Evolutionary conservation across 345 rosid genomes (phyloP).

Genomic region (Streptanthus diversifolius): DNA sequence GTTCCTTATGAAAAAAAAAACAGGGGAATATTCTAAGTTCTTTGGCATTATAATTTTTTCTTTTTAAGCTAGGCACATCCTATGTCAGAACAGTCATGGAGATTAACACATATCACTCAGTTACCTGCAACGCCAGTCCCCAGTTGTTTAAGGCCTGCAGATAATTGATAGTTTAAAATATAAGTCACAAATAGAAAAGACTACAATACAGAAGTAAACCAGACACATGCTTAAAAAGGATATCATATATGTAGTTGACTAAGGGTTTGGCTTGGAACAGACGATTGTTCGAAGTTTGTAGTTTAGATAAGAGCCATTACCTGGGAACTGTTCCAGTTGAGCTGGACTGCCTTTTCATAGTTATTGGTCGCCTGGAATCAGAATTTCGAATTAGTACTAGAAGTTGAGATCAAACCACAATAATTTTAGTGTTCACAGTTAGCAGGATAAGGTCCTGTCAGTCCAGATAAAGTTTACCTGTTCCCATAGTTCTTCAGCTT

Average conservation of each 20-base stretch:
- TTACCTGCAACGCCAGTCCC: conserved; percentile 98
- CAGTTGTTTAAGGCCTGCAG: conserved; percentile 94
- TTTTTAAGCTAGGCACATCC: background rate
- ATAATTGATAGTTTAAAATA: conserved; percentile 20
- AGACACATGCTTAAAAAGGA: background rate
- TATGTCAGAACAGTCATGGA: conserved; percentile 9
- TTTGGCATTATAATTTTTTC: background rate
- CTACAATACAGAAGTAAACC: background rate
- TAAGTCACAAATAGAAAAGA: conserved; percentile 1
- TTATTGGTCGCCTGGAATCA: conserved; percentile 81
- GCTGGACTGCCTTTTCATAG: conserved; percentile 94
- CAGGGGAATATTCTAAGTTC: background rate
- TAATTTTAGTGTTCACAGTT: background rate
- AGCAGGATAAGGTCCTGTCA: background rate
- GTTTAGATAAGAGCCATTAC: conserved; percentile 33
- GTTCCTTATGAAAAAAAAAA: conserved; percentile 54
- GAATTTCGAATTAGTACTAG: background rate
- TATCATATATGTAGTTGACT: background rate
- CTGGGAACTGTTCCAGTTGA: conserved; percentile 99
- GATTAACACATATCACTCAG: background rate
- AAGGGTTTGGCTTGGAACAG: conserved; percentile 1
- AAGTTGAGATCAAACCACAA: conserved; percentile 3
- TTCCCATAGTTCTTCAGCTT: conserved; percentile 98
- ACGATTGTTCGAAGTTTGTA: conserved; percentile 1
- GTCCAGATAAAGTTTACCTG: conserved; percentile 48